Conservation (phyloP, 1,284 basidiomycete genomes). For the Heimioporus retisporus region DNA sequence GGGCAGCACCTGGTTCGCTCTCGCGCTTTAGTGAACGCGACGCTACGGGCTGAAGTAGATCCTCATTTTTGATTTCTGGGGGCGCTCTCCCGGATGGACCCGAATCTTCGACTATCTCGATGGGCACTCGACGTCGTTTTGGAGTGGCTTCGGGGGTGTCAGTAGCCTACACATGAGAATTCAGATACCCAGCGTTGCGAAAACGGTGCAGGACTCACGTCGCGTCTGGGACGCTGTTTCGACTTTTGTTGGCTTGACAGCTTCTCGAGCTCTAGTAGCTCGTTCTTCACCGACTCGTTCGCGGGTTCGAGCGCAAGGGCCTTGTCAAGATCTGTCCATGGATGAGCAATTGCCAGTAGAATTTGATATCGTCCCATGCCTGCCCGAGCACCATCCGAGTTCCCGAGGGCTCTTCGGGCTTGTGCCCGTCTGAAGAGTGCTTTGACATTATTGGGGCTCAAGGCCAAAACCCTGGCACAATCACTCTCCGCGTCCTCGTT, state of each 20-base stretch:
- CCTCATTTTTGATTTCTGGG: conserved; percentile 11
- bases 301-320: conserved; percentile 66
- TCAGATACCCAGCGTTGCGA: conserved; percentile 14
- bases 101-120: conserved; percentile 68
- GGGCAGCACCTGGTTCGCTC: conserved; percentile 11
- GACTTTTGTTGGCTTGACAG: conserved; percentile 46
- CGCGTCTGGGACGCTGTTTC: conserved; percentile 38
- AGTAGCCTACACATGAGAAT: conserved; percentile 21
- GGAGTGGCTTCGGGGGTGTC: conserved; percentile 25
- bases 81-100: conserved; percentile 4
- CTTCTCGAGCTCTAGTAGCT: conserved; percentile 60
- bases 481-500: conserved; percentile 81
- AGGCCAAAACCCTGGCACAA: conserved; percentile 65
- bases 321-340: conserved; percentile 63
- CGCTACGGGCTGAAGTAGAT: conserved; percentile 40
- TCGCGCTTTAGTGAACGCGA: conserved; percentile 35
- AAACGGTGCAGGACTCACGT: conserved; percentile 21
- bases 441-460: conserved; percentile 72
- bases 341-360: conserved; percentile 18
- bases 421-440: conserved; percentile 80
- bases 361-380: conserved; percentile 54
- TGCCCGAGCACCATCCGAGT: conserved; percentile 60
- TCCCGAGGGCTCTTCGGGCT: conserved; percentile 64
- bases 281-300: conserved; percentile 66
- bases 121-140: conserved; percentile 73